Conservation (phyloP, 192 early-diverging fungal genomes). For the Gaertneriomyces semiglobifer region DNA sequence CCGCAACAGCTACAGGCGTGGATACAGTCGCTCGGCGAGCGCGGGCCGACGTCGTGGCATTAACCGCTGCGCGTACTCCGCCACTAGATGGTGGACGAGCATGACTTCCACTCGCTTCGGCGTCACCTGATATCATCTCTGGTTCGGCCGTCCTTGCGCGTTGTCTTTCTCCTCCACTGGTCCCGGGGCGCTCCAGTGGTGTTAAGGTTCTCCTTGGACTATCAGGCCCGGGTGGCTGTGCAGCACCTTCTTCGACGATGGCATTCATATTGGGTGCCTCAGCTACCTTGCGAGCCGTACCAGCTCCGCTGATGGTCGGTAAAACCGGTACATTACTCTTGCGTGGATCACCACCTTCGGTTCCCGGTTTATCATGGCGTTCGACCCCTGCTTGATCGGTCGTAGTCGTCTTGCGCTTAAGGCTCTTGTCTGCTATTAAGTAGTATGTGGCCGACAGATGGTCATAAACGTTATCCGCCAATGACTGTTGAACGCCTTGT, state of each 20-base stretch:
- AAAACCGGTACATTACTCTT: conserved; percentile 25
- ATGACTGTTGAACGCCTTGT: conserved; percentile 39
- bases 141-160: conserved; percentile 12
- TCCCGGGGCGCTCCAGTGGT: conserved; percentile 22
- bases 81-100: conserved; percentile 16
- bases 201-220: conserved; percentile 1
- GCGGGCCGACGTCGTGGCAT: conserved; percentile 13
- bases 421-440: conserved; percentile 50
- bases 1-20: conserved; percentile 34
- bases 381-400: conserved; percentile 17
- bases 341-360: neutral
- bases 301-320: conserved; percentile 25
- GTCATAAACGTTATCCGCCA: conserved; percentile 52
- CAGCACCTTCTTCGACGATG: conserved; percentile 28
- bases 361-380: conserved; percentile 26
- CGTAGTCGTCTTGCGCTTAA: conserved; percentile 27
- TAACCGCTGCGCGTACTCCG: conserved; percentile 2
- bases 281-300: conserved; percentile 21
- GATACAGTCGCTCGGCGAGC: conserved; percentile 33
- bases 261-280: conserved; percentile 28
- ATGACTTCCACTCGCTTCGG: neutral
- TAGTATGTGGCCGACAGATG: conserved; percentile 56
- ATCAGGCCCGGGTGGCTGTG: neutral
- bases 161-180: conserved; percentile 6
- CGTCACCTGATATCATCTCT: neutral